A percentile compares a stretch with the other conserved stretches of the same genome.
Evolutionary conservation across 1,139 yeast species (phyloP).

Genomic region (Scheffersomyces illinoinensis): DNA sequence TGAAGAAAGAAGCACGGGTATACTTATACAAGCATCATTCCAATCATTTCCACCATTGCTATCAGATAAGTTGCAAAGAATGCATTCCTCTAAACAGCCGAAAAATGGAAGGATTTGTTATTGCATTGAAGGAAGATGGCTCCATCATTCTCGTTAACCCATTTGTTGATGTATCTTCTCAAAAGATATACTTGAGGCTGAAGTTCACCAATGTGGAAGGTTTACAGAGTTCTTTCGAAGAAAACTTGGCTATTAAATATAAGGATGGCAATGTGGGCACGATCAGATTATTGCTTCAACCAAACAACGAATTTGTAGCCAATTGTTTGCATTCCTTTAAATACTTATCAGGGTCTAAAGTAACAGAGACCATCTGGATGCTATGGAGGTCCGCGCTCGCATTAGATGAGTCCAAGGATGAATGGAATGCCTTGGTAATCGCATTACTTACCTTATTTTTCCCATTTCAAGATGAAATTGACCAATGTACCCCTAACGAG

Average conservation of each 20-base stretch:
- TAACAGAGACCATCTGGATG: slow-evolving; percentile 58
- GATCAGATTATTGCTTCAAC: slow-evolving; percentile 44
- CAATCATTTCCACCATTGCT: slow-evolving; percentile 33
- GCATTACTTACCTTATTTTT: slow-evolving; percentile 50
- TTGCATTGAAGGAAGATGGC: slow-evolving; percentile 30
- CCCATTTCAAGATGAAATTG: slow-evolving; percentile 35
- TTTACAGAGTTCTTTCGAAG: slow-evolving; percentile 31
- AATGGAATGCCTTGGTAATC: slow-evolving; percentile 64
- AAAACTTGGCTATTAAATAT: slow-evolving; percentile 26
- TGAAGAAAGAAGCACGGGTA: slow-evolving; percentile 41
- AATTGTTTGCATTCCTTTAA: slow-evolving; percentile 51
- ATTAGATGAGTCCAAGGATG: slow-evolving; percentile 42
- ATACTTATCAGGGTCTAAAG: slow-evolving; percentile 57
- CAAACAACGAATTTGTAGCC: slow-evolving; percentile 43
- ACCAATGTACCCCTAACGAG: slow-evolving; percentile 23
- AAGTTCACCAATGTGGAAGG: slow-evolving; percentile 16
- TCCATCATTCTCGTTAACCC: slow-evolving; percentile 60
- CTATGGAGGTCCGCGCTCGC: slow-evolving; percentile 64
- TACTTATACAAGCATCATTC: slow-evolving; percentile 47
- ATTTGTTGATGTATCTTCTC: slow-evolving; percentile 57
- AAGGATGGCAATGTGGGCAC: slow-evolving; percentile 26
- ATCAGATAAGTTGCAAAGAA: slow-evolving; percentile 39
- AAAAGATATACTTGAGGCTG: slow-evolving; percentile 28
- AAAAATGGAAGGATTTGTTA: slow-evolving; percentile 42
- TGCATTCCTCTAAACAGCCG: slow-evolving; percentile 38